A percentile compares a stretch with the other conserved stretches of the same genome.
These are phyloP conservation scores for Eragrostis curvula DNA, from an alignment of 176 grass and related monocot species.

Conservation along the genomic window DNA sequence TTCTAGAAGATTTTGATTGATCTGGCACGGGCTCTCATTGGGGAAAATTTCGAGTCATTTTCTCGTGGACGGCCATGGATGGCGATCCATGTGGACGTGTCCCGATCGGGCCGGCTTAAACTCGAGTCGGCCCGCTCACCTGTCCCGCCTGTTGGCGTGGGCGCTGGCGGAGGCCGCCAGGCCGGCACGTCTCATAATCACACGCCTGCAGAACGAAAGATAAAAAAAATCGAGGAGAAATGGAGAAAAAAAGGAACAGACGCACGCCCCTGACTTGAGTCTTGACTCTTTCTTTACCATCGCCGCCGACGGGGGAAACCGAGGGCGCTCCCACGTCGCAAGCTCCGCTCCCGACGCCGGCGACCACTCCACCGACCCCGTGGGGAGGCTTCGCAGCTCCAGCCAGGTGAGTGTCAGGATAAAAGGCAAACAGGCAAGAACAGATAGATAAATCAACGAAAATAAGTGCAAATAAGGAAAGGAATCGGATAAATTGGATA, in stretches of 20 bases:
- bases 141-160: background rate
- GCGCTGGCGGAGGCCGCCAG: background rate
- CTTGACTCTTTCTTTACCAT: background rate
- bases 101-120: background rate
- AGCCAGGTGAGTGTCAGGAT: constrained; percentile 25
- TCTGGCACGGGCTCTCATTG: background rate
- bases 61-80: background rate
- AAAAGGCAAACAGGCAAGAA: too few relatives aligned
- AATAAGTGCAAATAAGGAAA: too few relatives aligned
- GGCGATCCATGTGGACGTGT: too few relatives aligned
- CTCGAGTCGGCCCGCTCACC: background rate
- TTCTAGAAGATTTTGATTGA: background rate
- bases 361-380: background rate
- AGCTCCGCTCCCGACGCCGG: constrained; percentile 5
- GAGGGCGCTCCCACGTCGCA: background rate
- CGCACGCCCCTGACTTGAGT: too few relatives aligned
- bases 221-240: too few relatives aligned
- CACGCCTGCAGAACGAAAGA: too few relatives aligned
- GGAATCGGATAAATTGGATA: too few relatives aligned
- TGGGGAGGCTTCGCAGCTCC: background rate
- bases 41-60: background rate
- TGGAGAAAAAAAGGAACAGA: too few relatives aligned
- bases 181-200: background rate
- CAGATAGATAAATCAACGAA: too few relatives aligned
- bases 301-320: background rate